Evolutionary conservation across 192 early-diverging fungal genomes (phyloP).

Genomic region (Backusella tuberculispora): DNA sequence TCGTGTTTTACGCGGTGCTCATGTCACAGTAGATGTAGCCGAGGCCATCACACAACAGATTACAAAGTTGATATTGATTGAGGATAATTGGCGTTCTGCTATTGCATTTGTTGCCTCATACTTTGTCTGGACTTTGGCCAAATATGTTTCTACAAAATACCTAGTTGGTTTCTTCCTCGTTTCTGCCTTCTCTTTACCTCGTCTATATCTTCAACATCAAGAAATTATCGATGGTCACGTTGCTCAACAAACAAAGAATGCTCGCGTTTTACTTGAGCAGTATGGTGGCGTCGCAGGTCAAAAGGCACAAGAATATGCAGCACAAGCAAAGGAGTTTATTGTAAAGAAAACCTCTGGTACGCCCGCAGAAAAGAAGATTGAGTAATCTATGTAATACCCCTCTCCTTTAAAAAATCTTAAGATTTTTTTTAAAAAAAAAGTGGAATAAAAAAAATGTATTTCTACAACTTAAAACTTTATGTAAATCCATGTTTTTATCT

Average conservation of each 20-base stretch:
- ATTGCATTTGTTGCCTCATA: constrained; percentile 28
- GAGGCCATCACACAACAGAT: constrained; percentile 32
- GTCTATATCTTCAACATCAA: constrained; percentile 41
- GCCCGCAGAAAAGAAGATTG: constrained; percentile 9
- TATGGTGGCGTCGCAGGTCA: constrained; percentile 38
- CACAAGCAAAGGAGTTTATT: constrained; percentile 28
- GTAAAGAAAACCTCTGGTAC: constrained; percentile 11
- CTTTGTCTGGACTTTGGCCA: constrained; percentile 38
- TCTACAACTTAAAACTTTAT: not conserved
- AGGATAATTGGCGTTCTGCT: constrained; percentile 36
- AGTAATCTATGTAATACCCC: not conserved
- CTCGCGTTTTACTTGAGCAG: constrained; percentile 26
- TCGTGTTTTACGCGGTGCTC: constrained; percentile 29
- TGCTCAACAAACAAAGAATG: constrained; percentile 27
- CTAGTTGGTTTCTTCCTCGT: constrained; percentile 31
- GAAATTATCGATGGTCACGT: constrained; percentile 35
- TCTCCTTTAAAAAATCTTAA: not conserved
- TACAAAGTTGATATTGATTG: constrained; percentile 39
- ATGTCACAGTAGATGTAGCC: constrained; percentile 34
- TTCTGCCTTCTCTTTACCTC: constrained; percentile 31
- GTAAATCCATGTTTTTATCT: not conserved
- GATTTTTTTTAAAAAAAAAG: not conserved
- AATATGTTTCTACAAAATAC: constrained; percentile 39
- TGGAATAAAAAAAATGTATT: not conserved
- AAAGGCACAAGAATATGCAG: constrained; percentile 28